Percentiles rank a stretch among this genome's conserved stretches.
These are phyloP conservation scores for Lentinula raphanica DNA, from an alignment of 768 basidiomycete genomes.

Conservation along the genomic window DNA sequence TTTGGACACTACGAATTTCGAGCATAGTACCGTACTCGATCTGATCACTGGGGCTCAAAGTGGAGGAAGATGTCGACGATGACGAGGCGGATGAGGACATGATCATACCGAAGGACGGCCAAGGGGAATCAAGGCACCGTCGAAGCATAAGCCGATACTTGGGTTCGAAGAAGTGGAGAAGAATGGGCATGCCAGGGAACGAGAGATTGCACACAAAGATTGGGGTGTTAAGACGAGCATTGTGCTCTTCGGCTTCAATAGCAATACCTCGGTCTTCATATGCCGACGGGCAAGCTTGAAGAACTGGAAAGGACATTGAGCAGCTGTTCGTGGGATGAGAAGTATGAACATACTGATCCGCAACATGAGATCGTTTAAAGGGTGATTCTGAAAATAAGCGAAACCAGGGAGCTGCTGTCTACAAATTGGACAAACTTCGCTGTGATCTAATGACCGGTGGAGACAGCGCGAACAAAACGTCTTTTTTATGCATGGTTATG, in stretches of 20 bases:
- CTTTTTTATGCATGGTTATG: conserved; percentile 35
- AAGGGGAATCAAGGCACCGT: conserved; percentile 75
- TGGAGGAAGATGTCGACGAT: conserved; percentile 14
- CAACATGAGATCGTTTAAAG: conserved; percentile 66
- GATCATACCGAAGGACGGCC: conserved; percentile 90
- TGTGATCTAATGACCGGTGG: conserved; percentile 87
- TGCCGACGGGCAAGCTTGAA: conserved; percentile 57
- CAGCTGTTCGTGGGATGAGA: conserved; percentile 9
- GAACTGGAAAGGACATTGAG: conserved; percentile 37
- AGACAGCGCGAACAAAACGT: conserved; percentile 90
- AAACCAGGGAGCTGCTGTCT: conserved; percentile 71
- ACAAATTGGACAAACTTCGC: conserved; percentile 78
- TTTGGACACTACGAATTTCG: conserved; percentile 79
- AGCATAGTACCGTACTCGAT: conserved; percentile 91
- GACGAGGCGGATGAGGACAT: conserved; percentile 53
- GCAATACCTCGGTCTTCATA: conserved; percentile 59
- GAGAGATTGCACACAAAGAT: conserved; percentile 87
- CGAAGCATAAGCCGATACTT: conserved; percentile 94
- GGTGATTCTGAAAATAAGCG: conserved; percentile 76
- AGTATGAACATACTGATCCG: conserved; percentile 52
- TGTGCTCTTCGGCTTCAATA: conserved; percentile 73
- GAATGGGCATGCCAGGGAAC: conserved; percentile 87
- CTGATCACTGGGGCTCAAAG: conserved; percentile 23
- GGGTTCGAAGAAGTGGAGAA: conserved; percentile 92
- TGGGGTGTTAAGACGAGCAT: conserved; percentile 78